Evolutionary conservation across 2,329 filamentous ascomycete species (phyloP).

Genomic region (Verruconis gallopava): DNA sequence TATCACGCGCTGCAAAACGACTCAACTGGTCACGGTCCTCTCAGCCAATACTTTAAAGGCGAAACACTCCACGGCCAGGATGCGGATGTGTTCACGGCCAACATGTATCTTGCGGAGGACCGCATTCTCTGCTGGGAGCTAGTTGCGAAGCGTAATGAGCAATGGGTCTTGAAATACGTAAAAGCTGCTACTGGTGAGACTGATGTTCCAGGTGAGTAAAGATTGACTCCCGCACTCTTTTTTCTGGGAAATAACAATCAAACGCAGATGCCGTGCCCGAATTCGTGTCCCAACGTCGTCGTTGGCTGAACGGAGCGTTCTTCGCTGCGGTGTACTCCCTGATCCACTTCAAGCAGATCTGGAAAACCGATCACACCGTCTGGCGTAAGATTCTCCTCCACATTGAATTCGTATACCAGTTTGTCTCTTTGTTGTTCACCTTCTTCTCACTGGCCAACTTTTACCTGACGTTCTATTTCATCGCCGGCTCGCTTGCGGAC

Average conservation of each 20-base stretch:
- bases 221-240: not conserved
- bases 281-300: slow-evolving; percentile 88
- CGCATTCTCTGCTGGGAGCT: slow-evolving; percentile 89
- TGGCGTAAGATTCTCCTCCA: slow-evolving; percentile 82
- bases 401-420: slow-evolving; percentile 91
- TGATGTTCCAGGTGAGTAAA: slow-evolving; percentile 73
- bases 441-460: slow-evolving; percentile 95
- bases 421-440: slow-evolving; percentile 84
- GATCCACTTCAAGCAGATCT: slow-evolving; percentile 87
- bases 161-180: slow-evolving; percentile 97
- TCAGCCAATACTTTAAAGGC: slow-evolving; percentile 98
- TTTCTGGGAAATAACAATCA: not conserved
- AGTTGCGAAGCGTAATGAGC: slow-evolving; percentile 84
- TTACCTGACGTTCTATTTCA: slow-evolving; percentile 97
- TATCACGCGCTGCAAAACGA: slow-evolving; percentile 96
- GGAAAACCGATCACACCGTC: slow-evolving; percentile 82
- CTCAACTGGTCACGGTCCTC: slow-evolving; percentile 81
- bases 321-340: slow-evolving; percentile 97
- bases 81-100: slow-evolving; percentile 93
- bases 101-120: slow-evolving; percentile 88
- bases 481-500: slow-evolving; percentile 80
- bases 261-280: slow-evolving; percentile 72
- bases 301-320: slow-evolving; percentile 98
- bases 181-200: slow-evolving; percentile 95
- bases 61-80: slow-evolving; percentile 93